phyloP scores from a whole-genome alignment of 1,139 yeast species.

The Kurtzmaniella quercitrusa region DNA sequence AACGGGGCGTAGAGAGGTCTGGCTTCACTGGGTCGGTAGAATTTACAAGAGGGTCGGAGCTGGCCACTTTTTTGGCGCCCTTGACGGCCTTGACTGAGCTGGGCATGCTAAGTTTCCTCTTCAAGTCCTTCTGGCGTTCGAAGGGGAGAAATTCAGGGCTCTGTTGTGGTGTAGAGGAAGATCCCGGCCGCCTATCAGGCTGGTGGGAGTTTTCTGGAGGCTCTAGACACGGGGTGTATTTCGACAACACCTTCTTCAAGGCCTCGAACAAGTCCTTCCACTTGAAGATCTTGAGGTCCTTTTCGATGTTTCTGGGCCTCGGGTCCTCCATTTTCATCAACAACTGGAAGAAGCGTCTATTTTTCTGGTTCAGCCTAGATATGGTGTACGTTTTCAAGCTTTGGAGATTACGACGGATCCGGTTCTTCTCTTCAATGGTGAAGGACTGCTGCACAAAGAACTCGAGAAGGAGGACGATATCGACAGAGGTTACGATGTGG shows the following conservation, averaged over 20 bases:
- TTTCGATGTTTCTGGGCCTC: constrained; percentile 67
- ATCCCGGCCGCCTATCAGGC: too few species aligned
- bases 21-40: background rate
- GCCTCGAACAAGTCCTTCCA: constrained; percentile 58
- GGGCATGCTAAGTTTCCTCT: constrained; percentile 13
- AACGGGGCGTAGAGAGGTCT: too few species aligned
- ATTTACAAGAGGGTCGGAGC: background rate
- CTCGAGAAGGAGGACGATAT: constrained; percentile 56
- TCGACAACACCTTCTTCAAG: constrained; percentile 55
- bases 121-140: constrained; percentile 25
- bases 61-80: background rate
- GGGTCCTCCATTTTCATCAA: constrained; percentile 66
- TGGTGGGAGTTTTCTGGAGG: background rate
- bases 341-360: constrained; percentile 47
- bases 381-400: constrained; percentile 62
- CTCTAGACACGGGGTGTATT: constrained; percentile 34
- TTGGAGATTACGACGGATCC: constrained; percentile 66
- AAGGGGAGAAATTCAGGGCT: constrained; percentile 19
- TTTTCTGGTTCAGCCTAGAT: constrained; percentile 43
- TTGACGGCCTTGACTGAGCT: background rate
- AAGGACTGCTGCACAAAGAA: constrained; percentile 54
- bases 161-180: background rate
- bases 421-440: constrained; percentile 64
- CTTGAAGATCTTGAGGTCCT: constrained; percentile 64
- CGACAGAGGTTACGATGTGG: constrained; percentile 63